Evolutionary conservation across 2,329 filamentous ascomycete genomes (phyloP), one percentile per base, ranked within the genome.

Genomic region (Colletotrichum zoysiae): DNA sequence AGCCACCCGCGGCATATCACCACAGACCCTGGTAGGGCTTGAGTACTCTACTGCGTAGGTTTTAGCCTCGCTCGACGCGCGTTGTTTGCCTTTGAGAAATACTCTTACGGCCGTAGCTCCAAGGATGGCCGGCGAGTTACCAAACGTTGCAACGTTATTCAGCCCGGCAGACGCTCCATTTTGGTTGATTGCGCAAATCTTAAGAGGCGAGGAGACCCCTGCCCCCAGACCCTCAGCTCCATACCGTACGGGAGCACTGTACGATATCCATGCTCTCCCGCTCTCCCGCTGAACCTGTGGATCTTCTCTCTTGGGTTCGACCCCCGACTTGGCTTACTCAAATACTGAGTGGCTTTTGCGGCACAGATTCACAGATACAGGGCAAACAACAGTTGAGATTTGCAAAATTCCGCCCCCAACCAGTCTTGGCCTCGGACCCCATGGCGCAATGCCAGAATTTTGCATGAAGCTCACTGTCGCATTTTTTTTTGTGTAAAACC

Each of bases 231-330:
- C 33, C 59, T 55, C 67, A 50, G 53, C 69, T 51, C 65, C 65
- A 53, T 71, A 65, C 69, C 69, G 65, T 71, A 69, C 69, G 69
- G 69, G 65, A 69, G 40, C 69, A 71, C 69, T 71, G 69, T 71
- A 55, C 35, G 38, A 26, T 48, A 71, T 71, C 69, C 69, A 71
- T 71, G 69, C 61, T 60, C 60, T 71, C 65, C 69, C 69, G 69
- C 55, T 35, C 57, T 71, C 69, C 69, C 69, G 69, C 69, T 69
- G 44, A 71, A 71, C 59, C 53, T 50, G 65, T 71, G 65, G 69
- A 65, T 71, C 69, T 56, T 14, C 33, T 30, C 59, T 57, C 30
- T 60, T 46, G 63, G 69, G 65, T 56, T 65, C 65, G 69, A 63
- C 23, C 69, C 65, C 65, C 46, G 30, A 62, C 58, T 30, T 23